These are phyloP conservation scores for Vitis hybrid DNA, from an alignment of 177 flowering plant genomes.

Conservation along the genomic window DNA sequence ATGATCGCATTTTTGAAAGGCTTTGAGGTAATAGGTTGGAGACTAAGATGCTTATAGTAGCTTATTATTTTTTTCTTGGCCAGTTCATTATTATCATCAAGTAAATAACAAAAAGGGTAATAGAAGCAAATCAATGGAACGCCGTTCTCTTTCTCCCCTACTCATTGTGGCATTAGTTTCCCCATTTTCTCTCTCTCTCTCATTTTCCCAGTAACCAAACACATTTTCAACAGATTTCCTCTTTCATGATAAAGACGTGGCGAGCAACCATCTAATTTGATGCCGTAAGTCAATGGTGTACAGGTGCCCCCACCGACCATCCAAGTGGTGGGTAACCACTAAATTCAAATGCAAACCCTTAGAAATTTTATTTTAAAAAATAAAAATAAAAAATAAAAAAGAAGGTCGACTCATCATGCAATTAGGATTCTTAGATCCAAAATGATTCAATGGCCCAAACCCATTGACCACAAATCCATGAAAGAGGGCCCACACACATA, in stretches of 20 bases:
- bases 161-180: no score
- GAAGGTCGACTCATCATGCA: neutral
- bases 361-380: no score
- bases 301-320: constrained; percentile 2
- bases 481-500: neutral
- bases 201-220: neutral
- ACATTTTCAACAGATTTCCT: neutral
- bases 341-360: neutral
- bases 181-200: no score
- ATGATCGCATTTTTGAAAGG: no score
- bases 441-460: constrained; percentile 1
- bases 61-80: no score
- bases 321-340: neutral
- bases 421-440: constrained; percentile 4
- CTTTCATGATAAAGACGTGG: neutral
- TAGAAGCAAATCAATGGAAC: no score
- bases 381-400: neutral
- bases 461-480: neutral
- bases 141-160: no score
- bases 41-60: no score
- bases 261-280: neutral
- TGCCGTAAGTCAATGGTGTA: neutral
- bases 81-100: no score
- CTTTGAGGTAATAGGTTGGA: no score
- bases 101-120: no score